Base-by-base conservation (phyloP, 352 stramenopile genomes). In the Thalassiosira delicatula region DNA sequence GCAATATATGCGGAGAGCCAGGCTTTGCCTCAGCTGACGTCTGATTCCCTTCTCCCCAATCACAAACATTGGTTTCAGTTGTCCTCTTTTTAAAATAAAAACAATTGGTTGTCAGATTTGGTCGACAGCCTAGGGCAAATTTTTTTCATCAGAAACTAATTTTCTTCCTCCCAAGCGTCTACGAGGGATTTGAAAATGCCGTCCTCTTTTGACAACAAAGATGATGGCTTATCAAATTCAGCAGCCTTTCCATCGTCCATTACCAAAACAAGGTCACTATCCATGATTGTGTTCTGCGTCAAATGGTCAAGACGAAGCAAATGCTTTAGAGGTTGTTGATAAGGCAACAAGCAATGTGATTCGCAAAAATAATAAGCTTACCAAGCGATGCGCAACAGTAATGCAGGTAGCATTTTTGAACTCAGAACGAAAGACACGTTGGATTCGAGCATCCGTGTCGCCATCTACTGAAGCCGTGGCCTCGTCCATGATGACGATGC, bases 401-500 rank as follows among this genome's bases (percentile, higher is more conserved):
- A 99, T 80, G 12, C 98, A 93, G 23, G 97, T 99, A 23, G 92
- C 94, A 40, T 97, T 91, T 0, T 79, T 76, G 87, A 99, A 99
- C 61, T 98, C 96, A 57, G 96, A 83, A 27, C 96, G 92, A 76
- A 98, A 97, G 84, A 94, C 95, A 59, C 86, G 46, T 70, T 95
- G 92, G 74, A 95, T 94, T 12, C 62, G 49, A 53, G 84, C 85
- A 87, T 95, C 90, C 0, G 92, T 95, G 42, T 86, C 81, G 73
- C 93, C 94, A 61, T 95, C 90, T 70, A 95, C 94, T 67, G 67
- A 88, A 1, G 88, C 89, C 8, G 97, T 99, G 1, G 97, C 97
- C 86, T 99, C 98, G 75, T 99, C 98, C 92, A 99, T 97, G 1
- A 99, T 83, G 37, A 99, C 93, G 35, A 99, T 96, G 33, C 96